A percentile compares a stretch with the other conserved stretches of the same genome.
Evolutionary conservation across 192 early-diverging fungal genomes (phyloP).

Genomic region (Podila clonocystis): DNA sequence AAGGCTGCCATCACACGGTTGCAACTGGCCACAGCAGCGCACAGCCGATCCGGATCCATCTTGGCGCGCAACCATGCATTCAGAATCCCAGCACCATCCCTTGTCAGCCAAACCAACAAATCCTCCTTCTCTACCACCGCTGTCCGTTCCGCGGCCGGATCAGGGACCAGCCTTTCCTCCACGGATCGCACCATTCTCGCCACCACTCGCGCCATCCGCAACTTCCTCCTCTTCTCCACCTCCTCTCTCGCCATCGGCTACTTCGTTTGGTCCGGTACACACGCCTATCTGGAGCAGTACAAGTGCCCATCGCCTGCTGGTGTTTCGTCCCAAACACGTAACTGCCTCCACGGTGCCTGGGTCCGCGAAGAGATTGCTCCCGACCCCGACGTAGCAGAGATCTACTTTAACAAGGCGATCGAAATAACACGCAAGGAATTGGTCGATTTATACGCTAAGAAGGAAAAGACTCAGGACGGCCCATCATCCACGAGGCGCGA

Average conservation of each 20-base stretch:
- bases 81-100: background rate
- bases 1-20: background rate
- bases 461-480: background rate
- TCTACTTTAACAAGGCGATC: constrained; percentile 52
- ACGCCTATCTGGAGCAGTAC: constrained; percentile 64
- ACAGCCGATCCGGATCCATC: too few species aligned
- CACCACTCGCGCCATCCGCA: constrained; percentile 19
- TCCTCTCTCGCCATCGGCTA: constrained; percentile 41
- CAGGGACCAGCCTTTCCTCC: background rate
- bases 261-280: constrained; percentile 54
- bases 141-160: background rate
- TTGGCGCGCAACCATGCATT: background rate
- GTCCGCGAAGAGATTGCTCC: constrained; percentile 60
- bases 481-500: too few species aligned
- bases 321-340: constrained; percentile 41
- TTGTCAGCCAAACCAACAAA: too few species aligned
- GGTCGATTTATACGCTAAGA: constrained; percentile 17
- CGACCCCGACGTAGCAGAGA: constrained; percentile 53
- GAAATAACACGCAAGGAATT: constrained; percentile 41
- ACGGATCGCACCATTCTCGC: constrained; percentile 10
- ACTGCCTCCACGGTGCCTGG: constrained; percentile 64
- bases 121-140: background rate
- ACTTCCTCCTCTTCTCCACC: constrained; percentile 39
- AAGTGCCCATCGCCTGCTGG: constrained; percentile 54
- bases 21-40: too few species aligned